These are phyloP conservation scores for Wallacemonas collosoma DNA, from an alignment of 208 protist species.

Conservation along the genomic window DNA sequence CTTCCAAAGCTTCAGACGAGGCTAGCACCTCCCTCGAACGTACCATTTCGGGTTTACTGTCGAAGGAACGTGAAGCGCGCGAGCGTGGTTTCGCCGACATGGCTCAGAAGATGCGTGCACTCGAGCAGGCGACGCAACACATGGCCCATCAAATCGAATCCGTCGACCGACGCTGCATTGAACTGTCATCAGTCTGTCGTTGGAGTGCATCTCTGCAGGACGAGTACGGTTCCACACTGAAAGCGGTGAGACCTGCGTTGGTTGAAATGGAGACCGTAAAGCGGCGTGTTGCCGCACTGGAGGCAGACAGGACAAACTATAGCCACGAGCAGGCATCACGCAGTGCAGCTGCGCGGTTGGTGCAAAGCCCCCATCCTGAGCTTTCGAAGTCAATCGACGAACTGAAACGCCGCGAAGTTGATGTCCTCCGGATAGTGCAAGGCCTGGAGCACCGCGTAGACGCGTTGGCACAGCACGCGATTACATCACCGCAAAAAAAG, in stretches of 20 bases:
- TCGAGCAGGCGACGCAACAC: background rate
- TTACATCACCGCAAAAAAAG: background rate
- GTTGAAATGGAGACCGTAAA: conserved; percentile 57
- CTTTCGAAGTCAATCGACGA: conserved; percentile 24
- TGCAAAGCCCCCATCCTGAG: background rate
- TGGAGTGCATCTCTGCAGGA: conserved; percentile 1
- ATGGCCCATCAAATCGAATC: background rate
- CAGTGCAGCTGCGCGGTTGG: background rate
- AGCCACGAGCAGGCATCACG: conserved; percentile 6
- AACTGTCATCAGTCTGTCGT: background rate
- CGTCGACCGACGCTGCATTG: background rate
- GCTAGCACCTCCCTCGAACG: background rate
- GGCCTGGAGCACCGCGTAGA: conserved; percentile 25
- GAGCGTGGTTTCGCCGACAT: background rate
- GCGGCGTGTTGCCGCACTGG: conserved; percentile 39
- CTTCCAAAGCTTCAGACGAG: background rate
- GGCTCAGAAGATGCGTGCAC: background rate
- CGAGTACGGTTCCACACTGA: conserved; percentile 18
- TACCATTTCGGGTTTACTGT: background rate
- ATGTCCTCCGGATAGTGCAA: conserved; percentile 23
- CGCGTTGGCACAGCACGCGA: background rate
- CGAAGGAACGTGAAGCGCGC: conserved; percentile 8
- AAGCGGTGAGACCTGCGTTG: conserved; percentile 34
- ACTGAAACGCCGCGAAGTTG: conserved; percentile 27
- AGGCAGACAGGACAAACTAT: conserved; percentile 25